phyloP scores from a whole-genome alignment of 78 protist species.

The Polysphondylium violaceum region DNA sequence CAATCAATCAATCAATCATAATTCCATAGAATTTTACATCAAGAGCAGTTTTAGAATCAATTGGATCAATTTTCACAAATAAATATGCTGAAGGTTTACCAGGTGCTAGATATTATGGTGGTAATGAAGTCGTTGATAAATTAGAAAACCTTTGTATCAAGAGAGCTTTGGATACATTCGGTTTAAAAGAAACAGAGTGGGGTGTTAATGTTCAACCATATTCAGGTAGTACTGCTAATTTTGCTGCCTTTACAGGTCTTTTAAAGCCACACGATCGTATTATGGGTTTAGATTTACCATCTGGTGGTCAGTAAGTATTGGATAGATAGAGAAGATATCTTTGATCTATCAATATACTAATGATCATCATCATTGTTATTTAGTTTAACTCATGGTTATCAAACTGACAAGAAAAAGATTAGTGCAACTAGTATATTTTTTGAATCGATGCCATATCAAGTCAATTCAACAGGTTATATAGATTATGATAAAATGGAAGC shows the following conservation, averaged over 20 bases:
- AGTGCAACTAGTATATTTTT: constrained; percentile 97
- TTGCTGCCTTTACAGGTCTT: constrained; percentile 95
- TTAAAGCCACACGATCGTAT: constrained; percentile 98
- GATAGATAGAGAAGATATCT: not conserved
- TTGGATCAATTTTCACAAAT: constrained; percentile 98
- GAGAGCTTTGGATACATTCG: constrained; percentile 96
- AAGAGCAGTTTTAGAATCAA: constrained; percentile 97
- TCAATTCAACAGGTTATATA: constrained; percentile 95
- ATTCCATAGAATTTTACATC: constrained; percentile 96
- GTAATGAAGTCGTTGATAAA: constrained; percentile 97
- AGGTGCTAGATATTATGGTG: constrained; percentile 97
- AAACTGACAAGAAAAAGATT: constrained; percentile 95
- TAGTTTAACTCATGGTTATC: constrained; percentile 97
- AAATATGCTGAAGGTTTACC: constrained; percentile 99
- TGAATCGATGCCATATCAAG: constrained; percentile 98
- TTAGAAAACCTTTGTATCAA: constrained; percentile 93
- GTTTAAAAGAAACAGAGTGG: constrained; percentile 96
- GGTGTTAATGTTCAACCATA: constrained; percentile 99
- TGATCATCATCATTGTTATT: not conserved
- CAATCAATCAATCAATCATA: not conserved
- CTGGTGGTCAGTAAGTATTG: constrained; percentile 96
- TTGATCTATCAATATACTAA: not conserved
- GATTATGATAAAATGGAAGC: constrained; percentile 97
- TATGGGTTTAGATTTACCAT: constrained; percentile 99
- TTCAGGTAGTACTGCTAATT: constrained; percentile 96